A percentile compares a stretch with the other conserved stretches of the same genome.
These are phyloP conservation scores for Solanum gracilifrons DNA, from an alignment of 257 asterid species.

Conservation along the genomic window DNA sequence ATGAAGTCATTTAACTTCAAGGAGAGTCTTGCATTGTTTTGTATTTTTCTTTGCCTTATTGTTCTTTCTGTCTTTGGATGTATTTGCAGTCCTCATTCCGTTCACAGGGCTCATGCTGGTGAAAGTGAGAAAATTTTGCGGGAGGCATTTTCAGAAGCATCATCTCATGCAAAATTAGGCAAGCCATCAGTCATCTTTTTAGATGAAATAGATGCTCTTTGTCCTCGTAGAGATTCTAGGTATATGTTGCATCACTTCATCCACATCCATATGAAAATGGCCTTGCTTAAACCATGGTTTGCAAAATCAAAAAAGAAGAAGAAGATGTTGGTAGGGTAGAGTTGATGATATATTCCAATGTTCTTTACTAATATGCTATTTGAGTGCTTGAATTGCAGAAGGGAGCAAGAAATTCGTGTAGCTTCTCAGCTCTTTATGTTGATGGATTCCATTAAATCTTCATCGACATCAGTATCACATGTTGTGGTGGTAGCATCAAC, in stretches of 20 bases:
- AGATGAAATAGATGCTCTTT: slow-evolving; percentile 91
- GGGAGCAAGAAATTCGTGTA: slow-evolving; percentile 74
- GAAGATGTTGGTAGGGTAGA: neutral
- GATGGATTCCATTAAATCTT: slow-evolving; percentile 67
- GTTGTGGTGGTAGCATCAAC: slow-evolving; percentile 92
- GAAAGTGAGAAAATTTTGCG: slow-evolving; percentile 83
- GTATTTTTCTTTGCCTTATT: neutral
- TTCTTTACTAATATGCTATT: neutral
- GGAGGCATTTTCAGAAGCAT: slow-evolving; percentile 79
- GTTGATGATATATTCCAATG: neutral
- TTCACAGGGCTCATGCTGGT: slow-evolving; percentile 73
- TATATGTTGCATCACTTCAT: slow-evolving; percentile 7
- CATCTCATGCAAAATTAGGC: slow-evolving; percentile 50
- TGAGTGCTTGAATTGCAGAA: slow-evolving; percentile 40
- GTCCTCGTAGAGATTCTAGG: slow-evolving; percentile 93
- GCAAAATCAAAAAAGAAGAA: neutral
- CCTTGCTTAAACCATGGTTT: neutral
- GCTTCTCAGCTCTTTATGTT: slow-evolving; percentile 77
- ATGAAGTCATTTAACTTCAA: neutral
- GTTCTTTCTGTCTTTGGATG: slow-evolving; percentile 2
- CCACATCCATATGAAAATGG: neutral
- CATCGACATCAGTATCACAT: slow-evolving; percentile 39
- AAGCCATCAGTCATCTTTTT: slow-evolving; percentile 84
- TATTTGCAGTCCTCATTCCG: slow-evolving; percentile 73
- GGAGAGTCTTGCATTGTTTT: neutral